These are phyloP conservation scores for Trametes cingulata DNA, from an alignment of 768 basidiomycete species.

Conservation along the genomic window DNA sequence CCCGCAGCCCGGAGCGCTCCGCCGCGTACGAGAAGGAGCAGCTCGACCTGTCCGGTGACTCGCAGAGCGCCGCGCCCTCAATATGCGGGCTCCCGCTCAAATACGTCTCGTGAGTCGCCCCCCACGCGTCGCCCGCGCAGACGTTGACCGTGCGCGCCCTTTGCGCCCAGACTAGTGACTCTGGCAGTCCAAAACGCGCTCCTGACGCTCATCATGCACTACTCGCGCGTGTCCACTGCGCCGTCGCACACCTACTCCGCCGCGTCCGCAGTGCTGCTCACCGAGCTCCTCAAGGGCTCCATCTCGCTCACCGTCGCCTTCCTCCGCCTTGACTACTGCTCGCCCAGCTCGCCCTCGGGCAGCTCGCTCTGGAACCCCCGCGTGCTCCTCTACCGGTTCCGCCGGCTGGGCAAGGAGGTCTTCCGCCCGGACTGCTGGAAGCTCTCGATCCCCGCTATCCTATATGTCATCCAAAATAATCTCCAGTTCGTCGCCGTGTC, in stretches of 20 bases:
- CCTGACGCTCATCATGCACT: slow-evolving; percentile 94
- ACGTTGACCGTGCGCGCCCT: not conserved
- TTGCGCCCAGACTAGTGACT: slow-evolving; percentile 62
- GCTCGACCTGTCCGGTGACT: slow-evolving; percentile 40
- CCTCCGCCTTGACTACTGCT: slow-evolving; percentile 49
- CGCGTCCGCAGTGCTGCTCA: slow-evolving; percentile 91
- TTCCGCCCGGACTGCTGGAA: slow-evolving; percentile 97
- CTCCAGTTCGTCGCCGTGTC: slow-evolving; percentile 93
- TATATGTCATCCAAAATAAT: slow-evolving; percentile 95
- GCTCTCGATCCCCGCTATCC: slow-evolving; percentile 92
- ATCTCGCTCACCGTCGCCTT: slow-evolving; percentile 90
- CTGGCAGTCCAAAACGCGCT: slow-evolving; percentile 91
- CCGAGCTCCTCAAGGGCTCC: slow-evolving; percentile 88
- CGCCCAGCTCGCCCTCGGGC: slow-evolving; percentile 28
- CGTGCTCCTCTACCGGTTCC: slow-evolving; percentile 47
- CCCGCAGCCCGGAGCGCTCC: slow-evolving; percentile 22
- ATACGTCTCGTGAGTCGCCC: slow-evolving; percentile 49
- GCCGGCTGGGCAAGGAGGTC: slow-evolving; percentile 63
- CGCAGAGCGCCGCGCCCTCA: slow-evolving; percentile 46
- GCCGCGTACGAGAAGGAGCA: slow-evolving; percentile 36
- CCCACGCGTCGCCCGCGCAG: slow-evolving; percentile 1
- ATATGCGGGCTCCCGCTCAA: slow-evolving; percentile 74
- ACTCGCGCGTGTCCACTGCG: slow-evolving; percentile 82
- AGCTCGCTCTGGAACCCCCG: slow-evolving; percentile 40
- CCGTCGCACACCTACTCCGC: slow-evolving; percentile 83